Conservation (phyloP, 805 yeast genomes). For the Wickerhamiella galacta region DNA sequence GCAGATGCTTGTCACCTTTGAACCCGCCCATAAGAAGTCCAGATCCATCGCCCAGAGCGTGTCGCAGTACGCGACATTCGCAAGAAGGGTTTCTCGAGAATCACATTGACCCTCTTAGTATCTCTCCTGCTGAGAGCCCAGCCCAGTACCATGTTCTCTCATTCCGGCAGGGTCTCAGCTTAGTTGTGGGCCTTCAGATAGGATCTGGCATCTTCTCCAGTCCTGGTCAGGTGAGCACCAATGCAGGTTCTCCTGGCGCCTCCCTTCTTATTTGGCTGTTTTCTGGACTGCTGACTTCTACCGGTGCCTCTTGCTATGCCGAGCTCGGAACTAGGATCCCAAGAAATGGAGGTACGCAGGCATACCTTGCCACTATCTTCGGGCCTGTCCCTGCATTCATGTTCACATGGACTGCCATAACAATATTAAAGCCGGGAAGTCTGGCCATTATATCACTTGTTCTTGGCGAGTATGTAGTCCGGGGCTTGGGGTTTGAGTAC, state of each 20-base stretch:
- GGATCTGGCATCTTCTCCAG: constrained; percentile 30
- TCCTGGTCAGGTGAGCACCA: constrained; percentile 24
- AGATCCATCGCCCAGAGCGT: too few species aligned
- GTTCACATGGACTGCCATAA: constrained; percentile 25
- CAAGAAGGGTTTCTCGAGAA: too few species aligned
- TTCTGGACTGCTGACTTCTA: constrained; percentile 28
- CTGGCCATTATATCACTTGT: constrained; percentile 27
- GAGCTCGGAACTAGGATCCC: constrained; percentile 28
- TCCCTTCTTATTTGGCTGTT: constrained; percentile 24
- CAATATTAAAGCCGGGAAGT: constrained; percentile 26
- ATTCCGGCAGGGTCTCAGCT: constrained; percentile 21
- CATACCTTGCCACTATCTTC: constrained; percentile 23
- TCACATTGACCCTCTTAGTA: too few species aligned
- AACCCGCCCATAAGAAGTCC: too few species aligned
- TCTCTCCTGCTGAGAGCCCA: too few species aligned
- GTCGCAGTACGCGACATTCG: too few species aligned
- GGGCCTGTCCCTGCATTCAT: constrained; percentile 24
- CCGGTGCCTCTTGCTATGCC: constrained; percentile 28
- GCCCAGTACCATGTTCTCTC: too few species aligned
- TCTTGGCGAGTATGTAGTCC: constrained; percentile 24
- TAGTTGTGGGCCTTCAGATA: constrained; percentile 28
- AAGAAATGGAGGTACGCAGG: constrained; percentile 26
- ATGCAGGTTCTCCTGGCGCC: constrained; percentile 25
- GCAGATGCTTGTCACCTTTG: too few species aligned
- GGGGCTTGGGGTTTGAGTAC: constrained; percentile 12